These are phyloP conservation scores for Pseudocercospora crystallina DNA, from an alignment of 2,329 filamentous ascomycete species.

Conservation along the genomic window DNA sequence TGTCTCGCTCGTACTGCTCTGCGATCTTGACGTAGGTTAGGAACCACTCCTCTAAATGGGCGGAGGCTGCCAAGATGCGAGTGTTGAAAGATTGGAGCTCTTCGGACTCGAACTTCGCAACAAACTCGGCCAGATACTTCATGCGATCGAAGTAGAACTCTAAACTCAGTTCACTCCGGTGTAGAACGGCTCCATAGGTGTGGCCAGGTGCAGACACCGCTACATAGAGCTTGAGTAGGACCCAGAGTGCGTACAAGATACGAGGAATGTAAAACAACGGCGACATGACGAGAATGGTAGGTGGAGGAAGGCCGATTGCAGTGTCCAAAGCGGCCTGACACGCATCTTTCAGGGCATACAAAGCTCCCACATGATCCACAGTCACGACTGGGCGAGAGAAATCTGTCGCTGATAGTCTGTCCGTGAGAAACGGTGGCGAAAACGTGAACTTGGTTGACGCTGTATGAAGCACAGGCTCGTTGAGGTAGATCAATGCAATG, in stretches of 20 bases:
- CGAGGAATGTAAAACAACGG: constrained; percentile 17
- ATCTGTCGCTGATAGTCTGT: constrained; percentile 19
- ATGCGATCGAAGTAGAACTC: constrained; percentile 8
- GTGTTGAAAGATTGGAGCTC: constrained; percentile 3
- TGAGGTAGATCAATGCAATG: constrained; percentile 19
- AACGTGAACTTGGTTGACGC: constrained; percentile 24
- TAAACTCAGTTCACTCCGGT: constrained; percentile 21
- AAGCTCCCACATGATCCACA: constrained; percentile 15
- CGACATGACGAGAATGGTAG: constrained; percentile 2
- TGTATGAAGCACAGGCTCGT: constrained; percentile 26
- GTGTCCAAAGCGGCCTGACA: constrained; percentile 18
- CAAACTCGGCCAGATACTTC: background rate
- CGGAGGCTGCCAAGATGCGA: constrained; percentile 4
- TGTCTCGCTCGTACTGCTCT: constrained; percentile 2
- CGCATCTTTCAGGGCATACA: constrained; percentile 18
- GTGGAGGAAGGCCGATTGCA: constrained; percentile 1
- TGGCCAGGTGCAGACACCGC: constrained; percentile 19
- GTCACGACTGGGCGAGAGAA: constrained; percentile 21
- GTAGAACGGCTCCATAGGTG: constrained; percentile 22
- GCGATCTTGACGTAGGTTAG: constrained; percentile 4
- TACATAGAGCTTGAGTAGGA: constrained; percentile 21
- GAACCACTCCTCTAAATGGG: constrained; percentile 2
- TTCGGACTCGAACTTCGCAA: background rate
- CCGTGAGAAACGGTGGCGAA: constrained; percentile 20
- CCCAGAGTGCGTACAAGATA: constrained; percentile 16